A percentile compares a stretch with the other conserved stretches of the same genome.
These are phyloP conservation scores for Mycena rosella DNA, from an alignment of 768 basidiomycete species.

Conservation along the genomic window DNA sequence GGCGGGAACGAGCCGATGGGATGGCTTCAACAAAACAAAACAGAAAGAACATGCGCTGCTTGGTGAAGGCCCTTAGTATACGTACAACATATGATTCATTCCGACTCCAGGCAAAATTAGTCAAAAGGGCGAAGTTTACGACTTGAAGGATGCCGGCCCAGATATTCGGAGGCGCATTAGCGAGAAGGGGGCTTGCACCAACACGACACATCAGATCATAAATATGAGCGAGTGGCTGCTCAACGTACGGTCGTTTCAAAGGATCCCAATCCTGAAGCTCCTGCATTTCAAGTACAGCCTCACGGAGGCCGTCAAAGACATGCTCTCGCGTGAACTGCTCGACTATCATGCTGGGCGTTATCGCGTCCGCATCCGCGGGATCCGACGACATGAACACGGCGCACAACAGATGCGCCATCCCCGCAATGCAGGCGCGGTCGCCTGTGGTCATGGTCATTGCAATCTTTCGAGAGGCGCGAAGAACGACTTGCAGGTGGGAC, in stretches of 20 bases:
- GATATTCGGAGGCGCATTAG: background rate
- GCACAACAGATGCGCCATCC: slow-evolving; percentile 14
- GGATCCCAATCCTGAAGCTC: slow-evolving; percentile 2
- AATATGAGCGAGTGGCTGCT: too few species aligned
- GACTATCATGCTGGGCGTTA: slow-evolving; percentile 7
- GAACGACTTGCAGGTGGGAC: background rate
- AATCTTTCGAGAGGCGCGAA: background rate
- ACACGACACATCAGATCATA: background rate
- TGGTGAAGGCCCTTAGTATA: too few species aligned
- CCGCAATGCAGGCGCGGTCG: background rate
- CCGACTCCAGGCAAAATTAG: too few species aligned
- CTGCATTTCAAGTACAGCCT: slow-evolving; percentile 6
- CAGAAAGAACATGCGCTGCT: too few species aligned
- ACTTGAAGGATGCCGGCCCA: background rate
- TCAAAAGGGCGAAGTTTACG: background rate
- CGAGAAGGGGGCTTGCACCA: background rate
- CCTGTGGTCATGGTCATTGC: slow-evolving; percentile 28
- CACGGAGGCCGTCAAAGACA: slow-evolving; percentile 1
- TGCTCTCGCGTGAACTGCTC: slow-evolving; percentile 18
- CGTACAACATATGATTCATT: too few species aligned
- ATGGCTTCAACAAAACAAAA: too few species aligned
- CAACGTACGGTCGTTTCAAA: slow-evolving; percentile 6
- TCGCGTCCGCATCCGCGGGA: background rate
- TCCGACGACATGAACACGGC: too few species aligned
- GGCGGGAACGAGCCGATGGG: too few species aligned